A percentile compares a stretch with the other conserved stretches of the same genome.
These are phyloP conservation scores for Sphagnurus paluster DNA, from an alignment of 1,284 basidiomycete genomes.

Conservation along the genomic window DNA sequence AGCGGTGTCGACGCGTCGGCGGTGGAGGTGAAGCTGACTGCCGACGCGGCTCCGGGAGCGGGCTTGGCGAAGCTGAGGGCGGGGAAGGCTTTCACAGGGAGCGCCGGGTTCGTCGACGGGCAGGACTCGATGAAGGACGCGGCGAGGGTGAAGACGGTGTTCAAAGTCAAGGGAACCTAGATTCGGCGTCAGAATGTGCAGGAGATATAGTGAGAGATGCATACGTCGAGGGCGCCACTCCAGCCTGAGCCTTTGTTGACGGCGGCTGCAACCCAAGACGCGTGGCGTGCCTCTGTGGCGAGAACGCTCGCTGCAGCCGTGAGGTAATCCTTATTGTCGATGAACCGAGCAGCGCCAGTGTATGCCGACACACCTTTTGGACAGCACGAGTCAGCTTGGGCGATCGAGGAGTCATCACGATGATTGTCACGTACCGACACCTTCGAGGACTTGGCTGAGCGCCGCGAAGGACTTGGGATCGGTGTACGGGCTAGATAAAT, in stretches of 20 bases:
- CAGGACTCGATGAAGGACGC: constrained; percentile 47
- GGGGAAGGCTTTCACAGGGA: constrained; percentile 47
- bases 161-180: constrained; percentile 46
- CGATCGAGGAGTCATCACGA: not conserved
- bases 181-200: not conserved
- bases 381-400: not conserved
- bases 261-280: constrained; percentile 47
- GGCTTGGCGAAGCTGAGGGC: constrained; percentile 28
- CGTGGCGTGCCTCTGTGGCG: constrained; percentile 45
- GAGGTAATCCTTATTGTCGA: constrained; percentile 38
- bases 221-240: constrained; percentile 47
- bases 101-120: constrained; percentile 47
- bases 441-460: constrained; percentile 56
- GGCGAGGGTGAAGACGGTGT: constrained; percentile 46
- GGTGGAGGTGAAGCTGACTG: no score
- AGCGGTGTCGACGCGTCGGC: constrained; percentile 9
- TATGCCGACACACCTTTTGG: constrained; percentile 19
- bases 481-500: constrained; percentile 52
- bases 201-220: not conserved
- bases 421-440: constrained; percentile 36
- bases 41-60: constrained; percentile 5
- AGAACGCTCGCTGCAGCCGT: constrained; percentile 43
- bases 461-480: constrained; percentile 52
- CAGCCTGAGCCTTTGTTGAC: constrained; percentile 46
- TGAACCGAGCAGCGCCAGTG: constrained; percentile 37